A percentile compares a stretch with the other conserved stretches of the same genome.
phyloP scores from a whole-genome alignment of 129 eudicot genomes.

The Tagetes patula region DNA sequence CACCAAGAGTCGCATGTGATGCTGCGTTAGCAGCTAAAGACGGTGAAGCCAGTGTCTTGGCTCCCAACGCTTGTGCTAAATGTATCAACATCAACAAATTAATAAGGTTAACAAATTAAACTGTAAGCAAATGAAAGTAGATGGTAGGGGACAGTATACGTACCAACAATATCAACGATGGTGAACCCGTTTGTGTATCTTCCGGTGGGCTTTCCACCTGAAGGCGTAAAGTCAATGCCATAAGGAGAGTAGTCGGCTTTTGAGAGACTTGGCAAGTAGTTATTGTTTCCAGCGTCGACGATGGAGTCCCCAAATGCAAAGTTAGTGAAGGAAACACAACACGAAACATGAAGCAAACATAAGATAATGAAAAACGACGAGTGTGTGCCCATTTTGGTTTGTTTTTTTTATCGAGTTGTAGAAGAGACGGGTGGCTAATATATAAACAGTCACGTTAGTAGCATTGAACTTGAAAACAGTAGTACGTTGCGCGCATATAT shows the following conservation, averaged over 20 bases:
- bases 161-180: conserved; percentile 63
- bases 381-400: conserved; percentile 14
- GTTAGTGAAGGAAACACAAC: conserved; percentile 32
- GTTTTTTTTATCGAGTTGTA: not conserved
- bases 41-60: conserved; percentile 46
- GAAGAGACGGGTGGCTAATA: not conserved
- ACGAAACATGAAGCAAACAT: conserved; percentile 24
- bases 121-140: not conserved
- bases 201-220: conserved; percentile 67
- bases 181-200: conserved; percentile 75
- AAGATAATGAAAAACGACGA: conserved; percentile 7
- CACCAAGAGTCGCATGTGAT: conserved; percentile 37
- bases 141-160: not conserved
- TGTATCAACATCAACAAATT: not conserved
- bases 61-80: conserved; percentile 63
- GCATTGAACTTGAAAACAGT: conserved; percentile 1
- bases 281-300: conserved; percentile 68
- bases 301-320: conserved; percentile 67
- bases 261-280: conserved; percentile 54
- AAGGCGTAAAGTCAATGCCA: conserved; percentile 60
- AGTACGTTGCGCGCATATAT: no score
- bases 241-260: conserved; percentile 73
- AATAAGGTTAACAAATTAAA: not conserved
- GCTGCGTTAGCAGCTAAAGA: conserved; percentile 45
- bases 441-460: conserved; percentile 13